Conservation (phyloP, 202 grass and related monocot species). For the Hordeum pubiflorum region DNA sequence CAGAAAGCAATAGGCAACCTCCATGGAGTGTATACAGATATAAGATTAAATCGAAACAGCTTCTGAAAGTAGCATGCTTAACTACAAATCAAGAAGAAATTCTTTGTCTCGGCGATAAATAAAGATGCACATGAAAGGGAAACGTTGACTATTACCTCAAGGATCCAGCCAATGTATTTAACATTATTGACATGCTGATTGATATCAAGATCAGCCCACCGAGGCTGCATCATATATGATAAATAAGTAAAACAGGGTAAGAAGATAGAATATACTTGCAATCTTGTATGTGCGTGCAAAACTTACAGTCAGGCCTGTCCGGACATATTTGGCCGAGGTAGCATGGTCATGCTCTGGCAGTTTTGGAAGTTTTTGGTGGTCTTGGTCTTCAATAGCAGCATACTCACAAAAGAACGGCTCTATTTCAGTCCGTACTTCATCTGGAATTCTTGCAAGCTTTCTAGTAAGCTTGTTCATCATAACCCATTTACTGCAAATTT, state of each 20-base stretch:
- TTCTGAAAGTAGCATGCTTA: background rate
- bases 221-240: constrained; percentile 56
- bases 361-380: constrained; percentile 69
- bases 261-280: constrained; percentile 6
- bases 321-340: constrained; percentile 59
- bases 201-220: constrained; percentile 85
- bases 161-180: constrained; percentile 98
- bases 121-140: constrained; percentile 1
- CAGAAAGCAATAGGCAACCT: background rate
- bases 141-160: constrained; percentile 59
- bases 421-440: constrained; percentile 88
- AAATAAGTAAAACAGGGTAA: constrained; percentile 6
- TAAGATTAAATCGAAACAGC: background rate
- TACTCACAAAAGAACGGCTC: constrained; percentile 63
- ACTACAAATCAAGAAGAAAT: background rate
- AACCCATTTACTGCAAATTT: constrained; percentile 78
- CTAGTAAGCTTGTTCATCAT: constrained; percentile 97
- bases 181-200: constrained; percentile 99
- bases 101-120: background rate
- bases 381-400: constrained; percentile 67
- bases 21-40: background rate
- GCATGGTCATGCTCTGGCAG: constrained; percentile 35
- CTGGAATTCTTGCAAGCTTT: constrained; percentile 78
- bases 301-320: constrained; percentile 86
- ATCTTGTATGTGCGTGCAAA: background rate